Percentiles rank a stretch among this genome's conserved stretches.
phyloP scores from a whole-genome alignment of 2,329 filamentous ascomycete genomes.

The Paraconiothyrium sp. region DNA sequence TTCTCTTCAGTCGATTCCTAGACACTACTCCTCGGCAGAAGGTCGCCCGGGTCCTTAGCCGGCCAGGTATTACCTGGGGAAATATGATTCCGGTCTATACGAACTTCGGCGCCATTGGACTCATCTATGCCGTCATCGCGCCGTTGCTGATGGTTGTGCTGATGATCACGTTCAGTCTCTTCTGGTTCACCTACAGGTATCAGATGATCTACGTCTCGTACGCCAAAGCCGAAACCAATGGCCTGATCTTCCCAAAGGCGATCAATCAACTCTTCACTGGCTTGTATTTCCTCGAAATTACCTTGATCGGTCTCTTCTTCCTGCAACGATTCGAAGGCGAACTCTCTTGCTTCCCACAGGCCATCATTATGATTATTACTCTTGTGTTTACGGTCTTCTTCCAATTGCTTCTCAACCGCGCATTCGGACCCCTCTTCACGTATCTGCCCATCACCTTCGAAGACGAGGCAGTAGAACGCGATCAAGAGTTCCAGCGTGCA shows the following conservation, averaged over 20 bases:
- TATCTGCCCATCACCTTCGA: constrained; percentile 96
- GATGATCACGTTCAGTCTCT: constrained; percentile 86
- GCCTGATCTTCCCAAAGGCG: constrained; percentile 87
- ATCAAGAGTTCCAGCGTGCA: constrained; percentile 84
- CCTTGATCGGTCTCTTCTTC: constrained; percentile 89
- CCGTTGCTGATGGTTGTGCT: constrained; percentile 94
- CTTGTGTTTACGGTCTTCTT: constrained; percentile 76
- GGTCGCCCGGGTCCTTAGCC: constrained; percentile 82
- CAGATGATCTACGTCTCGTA: constrained; percentile 95
- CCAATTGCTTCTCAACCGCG: constrained; percentile 81
- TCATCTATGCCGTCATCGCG: constrained; percentile 89
- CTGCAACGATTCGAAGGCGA: constrained; percentile 69
- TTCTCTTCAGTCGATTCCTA: constrained; percentile 80
- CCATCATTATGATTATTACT: constrained; percentile 82
- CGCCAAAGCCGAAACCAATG: constrained; percentile 89
- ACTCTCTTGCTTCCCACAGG: constrained; percentile 76
- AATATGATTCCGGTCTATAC: constrained; percentile 96
- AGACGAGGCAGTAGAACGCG: constrained; percentile 90
- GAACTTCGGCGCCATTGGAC: constrained; percentile 90
- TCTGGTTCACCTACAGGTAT: constrained; percentile 97
- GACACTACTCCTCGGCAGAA: constrained; percentile 86
- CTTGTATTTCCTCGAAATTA: constrained; percentile 93
- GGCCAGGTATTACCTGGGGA: constrained; percentile 86
- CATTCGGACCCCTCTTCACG: constrained; percentile 84
- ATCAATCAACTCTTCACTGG: constrained; percentile 97